Percentiles rank a stretch among this genome's conserved stretches.
phyloP scores from a whole-genome alignment of 2,329 filamentous ascomycete species.

The Fusarium sp. region DNA sequence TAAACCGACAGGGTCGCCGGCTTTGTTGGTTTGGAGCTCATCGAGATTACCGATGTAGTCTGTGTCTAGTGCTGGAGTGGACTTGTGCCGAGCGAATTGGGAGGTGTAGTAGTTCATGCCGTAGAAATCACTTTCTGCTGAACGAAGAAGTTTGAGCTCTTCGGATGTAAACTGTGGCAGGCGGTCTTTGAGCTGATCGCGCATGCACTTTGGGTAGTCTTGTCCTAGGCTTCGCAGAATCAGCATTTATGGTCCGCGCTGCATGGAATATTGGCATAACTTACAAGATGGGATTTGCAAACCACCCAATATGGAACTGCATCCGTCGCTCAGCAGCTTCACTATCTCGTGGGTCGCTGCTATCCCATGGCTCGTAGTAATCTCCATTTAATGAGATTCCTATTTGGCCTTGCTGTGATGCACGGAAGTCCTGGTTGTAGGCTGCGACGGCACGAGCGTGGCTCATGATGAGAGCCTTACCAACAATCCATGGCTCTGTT shows the following conservation, averaged over 20 bases:
- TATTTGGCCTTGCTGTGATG: conserved; percentile 44
- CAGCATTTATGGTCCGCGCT: no score
- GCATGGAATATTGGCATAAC: no score
- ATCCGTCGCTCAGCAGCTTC: conserved; percentile 48
- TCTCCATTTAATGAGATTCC: conserved; percentile 51
- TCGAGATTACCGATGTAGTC: conserved; percentile 26
- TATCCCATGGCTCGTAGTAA: conserved; percentile 51
- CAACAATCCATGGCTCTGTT: conserved; percentile 49
- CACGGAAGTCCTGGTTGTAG: conserved; percentile 47
- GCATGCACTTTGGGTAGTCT: conserved; percentile 51
- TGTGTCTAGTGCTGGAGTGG: background rate
- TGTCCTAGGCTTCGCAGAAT: conserved; percentile 31
- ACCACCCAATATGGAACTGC: conserved; percentile 53
- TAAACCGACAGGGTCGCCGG: background rate
- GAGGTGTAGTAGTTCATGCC: conserved; percentile 36
- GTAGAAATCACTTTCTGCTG: conserved; percentile 36
- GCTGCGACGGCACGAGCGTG: conserved; percentile 46
- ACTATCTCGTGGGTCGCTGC: conserved; percentile 32
- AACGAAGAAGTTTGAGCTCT: conserved; percentile 41
- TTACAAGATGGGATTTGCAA: conserved; percentile 50
- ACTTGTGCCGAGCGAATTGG: conserved; percentile 11
- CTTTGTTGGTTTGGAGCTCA: conserved; percentile 18
- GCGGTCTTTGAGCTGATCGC: conserved; percentile 45
- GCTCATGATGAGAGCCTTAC: conserved; percentile 49
- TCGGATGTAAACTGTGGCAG: conserved; percentile 43